Conservation (phyloP, 2,329 filamentous ascomycete species). For the Alternaria brassicae region DNA sequence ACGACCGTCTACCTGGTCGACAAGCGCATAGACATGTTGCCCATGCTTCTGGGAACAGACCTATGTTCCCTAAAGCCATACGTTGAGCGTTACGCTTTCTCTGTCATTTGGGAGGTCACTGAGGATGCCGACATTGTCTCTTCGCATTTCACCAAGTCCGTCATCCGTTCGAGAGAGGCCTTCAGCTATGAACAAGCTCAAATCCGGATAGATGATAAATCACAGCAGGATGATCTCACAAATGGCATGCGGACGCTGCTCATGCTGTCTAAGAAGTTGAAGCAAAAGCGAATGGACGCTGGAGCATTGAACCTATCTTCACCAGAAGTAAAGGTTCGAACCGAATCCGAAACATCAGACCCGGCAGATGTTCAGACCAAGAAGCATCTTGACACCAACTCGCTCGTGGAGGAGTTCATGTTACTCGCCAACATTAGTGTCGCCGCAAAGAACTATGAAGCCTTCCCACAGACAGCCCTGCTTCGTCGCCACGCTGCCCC, state of each 20-base stretch:
- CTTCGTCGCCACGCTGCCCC: constrained; percentile 90
- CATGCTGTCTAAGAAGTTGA: constrained; percentile 88
- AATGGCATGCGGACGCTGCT: constrained; percentile 86
- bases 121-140: constrained; percentile 83
- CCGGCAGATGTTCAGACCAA: constrained; percentile 97
- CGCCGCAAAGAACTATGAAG: constrained; percentile 84
- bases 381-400: constrained; percentile 92
- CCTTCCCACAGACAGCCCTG: constrained; percentile 94
- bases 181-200: constrained; percentile 99
- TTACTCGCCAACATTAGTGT: constrained; percentile 96
- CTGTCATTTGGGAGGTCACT: constrained; percentile 77
- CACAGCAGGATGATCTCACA: constrained; percentile 88
- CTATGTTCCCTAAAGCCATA: constrained; percentile 96
- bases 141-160: constrained; percentile 93
- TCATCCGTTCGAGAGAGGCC: constrained; percentile 94
- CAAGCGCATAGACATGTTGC: constrained; percentile 99
- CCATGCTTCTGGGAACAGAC: constrained; percentile 93
- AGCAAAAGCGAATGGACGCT: constrained; percentile 91
- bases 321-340: constrained; percentile 96
- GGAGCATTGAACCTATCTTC: constrained; percentile 94
- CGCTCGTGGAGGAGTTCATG: constrained; percentile 99
- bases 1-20: constrained; percentile 98
- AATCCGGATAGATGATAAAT: constrained; percentile 86
- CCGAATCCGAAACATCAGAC: constrained; percentile 94
- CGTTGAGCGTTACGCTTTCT: constrained; percentile 75